phyloP scores from a whole-genome alignment of 2,329 filamentous ascomycete species.

The Pleomassaria siparia region DNA sequence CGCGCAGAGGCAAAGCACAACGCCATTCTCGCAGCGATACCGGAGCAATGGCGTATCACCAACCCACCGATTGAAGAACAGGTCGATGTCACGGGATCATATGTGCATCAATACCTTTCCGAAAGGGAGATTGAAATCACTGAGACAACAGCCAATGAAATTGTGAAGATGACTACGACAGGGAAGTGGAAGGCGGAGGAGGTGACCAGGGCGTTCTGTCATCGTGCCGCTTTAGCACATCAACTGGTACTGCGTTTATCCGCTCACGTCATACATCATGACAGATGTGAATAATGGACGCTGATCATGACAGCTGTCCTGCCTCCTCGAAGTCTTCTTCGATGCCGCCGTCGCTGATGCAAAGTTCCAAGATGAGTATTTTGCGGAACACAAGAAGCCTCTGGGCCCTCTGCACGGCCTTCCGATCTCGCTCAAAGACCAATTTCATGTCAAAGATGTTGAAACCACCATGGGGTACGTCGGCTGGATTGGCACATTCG shows the following conservation, averaged over 20 bases:
- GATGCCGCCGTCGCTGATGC: constrained; percentile 48
- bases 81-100: constrained; percentile 49
- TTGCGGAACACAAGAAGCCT: constrained; percentile 34
- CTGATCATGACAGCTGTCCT: constrained; percentile 25
- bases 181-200: constrained; percentile 60
- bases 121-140: constrained; percentile 61
- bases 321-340: constrained; percentile 54
- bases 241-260: constrained; percentile 42
- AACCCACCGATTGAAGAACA: constrained; percentile 54
- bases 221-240: constrained; percentile 56
- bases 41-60: constrained; percentile 57
- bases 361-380: constrained; percentile 46
- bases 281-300: neutral
- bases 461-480: constrained; percentile 62
- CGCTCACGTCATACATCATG: too few relatives aligned
- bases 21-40: constrained; percentile 57
- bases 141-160: constrained; percentile 59
- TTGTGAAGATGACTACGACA: constrained; percentile 56
- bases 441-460: constrained; percentile 51
- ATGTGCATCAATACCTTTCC: constrained; percentile 58
- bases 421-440: constrained; percentile 52
- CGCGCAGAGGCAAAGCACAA: constrained; percentile 57
- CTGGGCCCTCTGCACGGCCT: constrained; percentile 50
- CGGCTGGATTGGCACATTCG: constrained; percentile 65
- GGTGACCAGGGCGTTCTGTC: constrained; percentile 59